Percentiles rank a stretch among this genome's conserved stretches.
phyloP scores from a whole-genome alignment of 108 stramenopile species.

The Skeletonema marinoi region DNA sequence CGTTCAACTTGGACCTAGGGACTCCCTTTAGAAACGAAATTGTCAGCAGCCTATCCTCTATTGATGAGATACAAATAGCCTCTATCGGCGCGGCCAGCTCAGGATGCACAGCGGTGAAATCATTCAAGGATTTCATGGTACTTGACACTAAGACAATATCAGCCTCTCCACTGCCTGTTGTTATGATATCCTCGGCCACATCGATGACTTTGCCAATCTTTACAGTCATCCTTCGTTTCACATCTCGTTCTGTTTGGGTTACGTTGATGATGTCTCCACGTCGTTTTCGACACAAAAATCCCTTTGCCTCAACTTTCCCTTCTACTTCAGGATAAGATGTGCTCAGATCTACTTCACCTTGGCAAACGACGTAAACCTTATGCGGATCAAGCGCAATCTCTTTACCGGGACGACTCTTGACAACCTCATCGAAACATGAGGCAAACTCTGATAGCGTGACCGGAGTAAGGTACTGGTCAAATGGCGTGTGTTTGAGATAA shows the following conservation, averaged over 20 bases:
- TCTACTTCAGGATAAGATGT: constrained; percentile 32
- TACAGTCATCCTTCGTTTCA: constrained; percentile 28
- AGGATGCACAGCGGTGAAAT: constrained; percentile 37
- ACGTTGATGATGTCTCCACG: constrained; percentile 52
- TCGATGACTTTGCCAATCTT: constrained; percentile 32
- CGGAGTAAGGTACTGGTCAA: constrained; percentile 42
- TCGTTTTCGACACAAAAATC: constrained; percentile 53
- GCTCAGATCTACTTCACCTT: constrained; percentile 43
- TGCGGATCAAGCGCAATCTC: constrained; percentile 23
- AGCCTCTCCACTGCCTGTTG: constrained; percentile 18
- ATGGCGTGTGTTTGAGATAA: constrained; percentile 46
- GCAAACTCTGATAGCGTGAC: constrained; percentile 49
- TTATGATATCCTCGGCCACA: constrained; percentile 41
- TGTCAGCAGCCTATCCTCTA: constrained; percentile 35
- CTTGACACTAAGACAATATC: constrained; percentile 30
- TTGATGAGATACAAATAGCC: constrained; percentile 32
- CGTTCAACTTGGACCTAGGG: constrained; percentile 33
- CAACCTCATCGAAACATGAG: constrained; percentile 22
- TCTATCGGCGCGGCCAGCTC: constrained; percentile 28
- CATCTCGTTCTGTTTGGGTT: constrained; percentile 36
- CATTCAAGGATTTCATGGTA: constrained; percentile 34
- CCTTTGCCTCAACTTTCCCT: constrained; percentile 45
- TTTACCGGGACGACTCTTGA: constrained; percentile 17
- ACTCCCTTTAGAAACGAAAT: constrained; percentile 54
- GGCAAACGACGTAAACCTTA: constrained; percentile 38